Conservation (phyloP, 352 stramenopile genomes). For the Phytophthora tentaculata region DNA sequence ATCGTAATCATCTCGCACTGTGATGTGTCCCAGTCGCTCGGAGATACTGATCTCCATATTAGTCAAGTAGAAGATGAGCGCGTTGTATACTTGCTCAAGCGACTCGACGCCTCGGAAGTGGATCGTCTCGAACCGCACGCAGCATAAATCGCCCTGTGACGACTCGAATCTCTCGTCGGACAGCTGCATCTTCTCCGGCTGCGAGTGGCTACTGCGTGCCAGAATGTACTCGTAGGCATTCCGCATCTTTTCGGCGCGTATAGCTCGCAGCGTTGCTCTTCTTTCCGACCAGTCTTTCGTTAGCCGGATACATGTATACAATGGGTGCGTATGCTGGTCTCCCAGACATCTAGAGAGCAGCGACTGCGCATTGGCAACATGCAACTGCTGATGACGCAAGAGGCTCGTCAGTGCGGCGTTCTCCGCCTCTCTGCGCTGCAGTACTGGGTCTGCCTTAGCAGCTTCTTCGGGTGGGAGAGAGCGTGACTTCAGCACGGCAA, state of each 20-base stretch:
- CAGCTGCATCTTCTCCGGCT: conserved; percentile 41
- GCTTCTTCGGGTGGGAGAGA: conserved; percentile 25
- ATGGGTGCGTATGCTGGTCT: conserved; percentile 30
- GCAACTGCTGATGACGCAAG: conserved; percentile 44
- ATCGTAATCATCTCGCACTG: conserved; percentile 52
- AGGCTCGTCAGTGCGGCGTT: conserved; percentile 29
- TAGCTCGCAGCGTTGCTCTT: conserved; percentile 22
- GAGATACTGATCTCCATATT: conserved; percentile 58
- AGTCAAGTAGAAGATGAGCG: conserved; percentile 44
- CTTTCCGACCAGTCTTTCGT: conserved; percentile 28
- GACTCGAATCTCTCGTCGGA: conserved; percentile 34
- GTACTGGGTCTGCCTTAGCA: conserved; percentile 25
- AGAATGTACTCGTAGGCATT: conserved; percentile 41
- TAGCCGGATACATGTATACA: conserved; percentile 29
- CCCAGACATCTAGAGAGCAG: conserved; percentile 41
- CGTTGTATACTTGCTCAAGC: conserved; percentile 45
- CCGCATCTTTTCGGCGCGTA: conserved; percentile 36
- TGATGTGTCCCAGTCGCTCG: conserved; percentile 42
- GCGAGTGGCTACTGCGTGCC: conserved; percentile 26
- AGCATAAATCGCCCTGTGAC: conserved; percentile 31
- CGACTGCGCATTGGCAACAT: conserved; percentile 45
- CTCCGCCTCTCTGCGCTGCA: conserved; percentile 27
- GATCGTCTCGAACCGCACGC: conserved; percentile 41
- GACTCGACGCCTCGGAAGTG: conserved; percentile 42
- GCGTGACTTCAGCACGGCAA: conserved; percentile 38